Evolutionary conservation across 2,329 filamentous ascomycete genomes (phyloP).

Genomic region (Pleoardoris graminearum): DNA sequence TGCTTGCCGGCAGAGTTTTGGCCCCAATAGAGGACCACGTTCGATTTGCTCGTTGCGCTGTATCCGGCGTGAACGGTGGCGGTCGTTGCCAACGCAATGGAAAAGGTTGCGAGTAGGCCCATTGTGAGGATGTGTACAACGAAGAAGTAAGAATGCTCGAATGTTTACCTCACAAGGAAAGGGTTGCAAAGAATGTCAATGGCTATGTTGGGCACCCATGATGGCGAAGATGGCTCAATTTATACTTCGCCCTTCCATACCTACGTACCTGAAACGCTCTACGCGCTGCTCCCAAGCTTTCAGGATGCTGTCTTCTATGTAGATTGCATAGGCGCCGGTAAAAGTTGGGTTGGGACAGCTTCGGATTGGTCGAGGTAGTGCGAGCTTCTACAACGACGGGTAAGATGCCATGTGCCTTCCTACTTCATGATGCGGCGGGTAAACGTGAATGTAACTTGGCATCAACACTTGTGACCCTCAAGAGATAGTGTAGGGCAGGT

Average conservation of each 20-base stretch:
- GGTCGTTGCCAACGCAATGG: background rate
- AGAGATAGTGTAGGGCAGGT: background rate
- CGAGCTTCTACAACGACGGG: background rate
- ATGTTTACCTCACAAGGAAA: background rate
- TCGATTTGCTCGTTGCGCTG: slow-evolving; percentile 39
- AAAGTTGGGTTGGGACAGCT: background rate
- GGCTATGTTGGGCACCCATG: background rate
- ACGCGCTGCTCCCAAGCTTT: background rate
- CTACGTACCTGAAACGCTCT: background rate
- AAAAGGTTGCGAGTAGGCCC: slow-evolving; percentile 7
- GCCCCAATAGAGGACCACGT: slow-evolving; percentile 71
- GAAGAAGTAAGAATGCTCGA: background rate
- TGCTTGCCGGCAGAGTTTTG: slow-evolving; percentile 29
- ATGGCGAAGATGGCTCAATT: background rate
- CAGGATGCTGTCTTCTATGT: background rate
- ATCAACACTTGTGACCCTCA: background rate
- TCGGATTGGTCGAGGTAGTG: background rate
- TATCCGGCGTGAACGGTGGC: slow-evolving; percentile 22
- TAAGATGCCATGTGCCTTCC: background rate
- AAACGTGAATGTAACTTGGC: slow-evolving; percentile 1
- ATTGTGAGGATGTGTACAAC: slow-evolving; percentile 10
- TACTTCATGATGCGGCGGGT: background rate
- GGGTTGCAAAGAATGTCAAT: background rate
- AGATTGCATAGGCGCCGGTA: background rate
- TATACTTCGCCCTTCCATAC: slow-evolving; percentile 4